Evolutionary conservation across 2,329 filamentous ascomycete species (phyloP), one percentile per base, ranked within the genome.

Genomic region (Sphaerulina populicola): DNA sequence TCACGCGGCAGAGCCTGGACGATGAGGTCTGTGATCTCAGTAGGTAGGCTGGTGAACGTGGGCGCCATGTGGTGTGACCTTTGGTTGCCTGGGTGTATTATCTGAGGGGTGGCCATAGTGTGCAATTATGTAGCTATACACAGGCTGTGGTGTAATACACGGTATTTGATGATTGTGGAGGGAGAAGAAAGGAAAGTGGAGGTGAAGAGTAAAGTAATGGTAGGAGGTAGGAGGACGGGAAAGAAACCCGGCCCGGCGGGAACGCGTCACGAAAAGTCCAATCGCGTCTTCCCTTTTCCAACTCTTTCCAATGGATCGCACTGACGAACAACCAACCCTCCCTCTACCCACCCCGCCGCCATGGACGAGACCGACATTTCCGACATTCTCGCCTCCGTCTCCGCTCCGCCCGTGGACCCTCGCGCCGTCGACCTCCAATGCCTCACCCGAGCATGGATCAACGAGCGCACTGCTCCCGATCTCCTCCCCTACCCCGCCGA

Each of bases 371-470:
- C 49, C 54, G 72, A 76, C 53, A 76, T 76, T 56, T 68, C 72
- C 58, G 75, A 78, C 64, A 74, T 78, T 54, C 72, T 77, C 59
- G 73, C 74, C 55, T 72, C 75, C 36, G 72, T 77, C 30, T 66
- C 71, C n/a, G 63, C 64, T 0, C 58, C 61, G 2, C 57, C 73
- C 33, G 68, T 80, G 14, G 79, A 81, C 2, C 59, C 55, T 35
- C 78, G 81, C 61, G 82, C 77, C 38, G 77, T 82, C 63, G 91
- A 97, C 70, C 77, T 97, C 60, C 89, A 96, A 68, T 81, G 86
- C 47, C 74, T 98, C 60, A 96, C 91, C 60, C 85, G 91, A 63
- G 85, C 84, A 62, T 98, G 91, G 91, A 81, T 96, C 40, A 88
- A 91, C 39, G 94, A 98, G 70, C 82, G 93, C 60, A 87, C 85